Base-by-base conservation (phyloP, 2,329 filamentous ascomycete genomes). In the Fusarium nelsonii region DNA sequence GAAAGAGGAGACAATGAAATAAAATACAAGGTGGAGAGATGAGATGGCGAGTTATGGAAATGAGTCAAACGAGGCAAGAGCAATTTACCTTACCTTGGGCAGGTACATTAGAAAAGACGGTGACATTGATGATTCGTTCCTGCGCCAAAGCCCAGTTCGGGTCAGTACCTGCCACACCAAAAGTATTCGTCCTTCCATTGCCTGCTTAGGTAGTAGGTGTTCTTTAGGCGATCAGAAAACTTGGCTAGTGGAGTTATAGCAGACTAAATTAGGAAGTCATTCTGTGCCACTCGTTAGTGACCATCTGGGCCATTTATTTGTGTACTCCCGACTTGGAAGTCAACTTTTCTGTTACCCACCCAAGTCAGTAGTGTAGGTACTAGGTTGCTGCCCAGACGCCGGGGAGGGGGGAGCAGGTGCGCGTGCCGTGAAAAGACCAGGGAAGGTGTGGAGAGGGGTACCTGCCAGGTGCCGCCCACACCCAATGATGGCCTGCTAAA, bases 91-190 rank as follows among this genome's bases (percentile, higher is more conserved):
- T 51, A 39, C 23, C 34, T 51, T 30, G 10, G 8, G 30, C 3
- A 30, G 23, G 23, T 23, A 23, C 23, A 23, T 23, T 51, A 55
- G 55, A 70, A 70, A 70, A 70, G 68, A 70, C 68, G 68, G 68
- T 70, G 68, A 70, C 67, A 58, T 70, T 64, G 53, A 68, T 68
- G 67, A 70, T 70, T 70, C 55, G 68, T 70, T 70, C 68, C 68
- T 70, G 67, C 63, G 51, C 67, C 51, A 60, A 54, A 54, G 63
- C 67, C 58, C 50, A 55, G 67, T 63, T 63, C 56, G 39, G 66
- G 57, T 68, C 50, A 63, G 67, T 68, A 70, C 68, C 68, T 70
- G 67, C 67, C 67, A 66, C 55, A 32, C 58, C 58, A 44, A 44
- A 69, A 44, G 49, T 55, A 65, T 55, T 46, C 48, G 60, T 52